phyloP scores from a whole-genome alignment of 2,329 filamentous ascomycete species.

The Fusarium devonianum region DNA sequence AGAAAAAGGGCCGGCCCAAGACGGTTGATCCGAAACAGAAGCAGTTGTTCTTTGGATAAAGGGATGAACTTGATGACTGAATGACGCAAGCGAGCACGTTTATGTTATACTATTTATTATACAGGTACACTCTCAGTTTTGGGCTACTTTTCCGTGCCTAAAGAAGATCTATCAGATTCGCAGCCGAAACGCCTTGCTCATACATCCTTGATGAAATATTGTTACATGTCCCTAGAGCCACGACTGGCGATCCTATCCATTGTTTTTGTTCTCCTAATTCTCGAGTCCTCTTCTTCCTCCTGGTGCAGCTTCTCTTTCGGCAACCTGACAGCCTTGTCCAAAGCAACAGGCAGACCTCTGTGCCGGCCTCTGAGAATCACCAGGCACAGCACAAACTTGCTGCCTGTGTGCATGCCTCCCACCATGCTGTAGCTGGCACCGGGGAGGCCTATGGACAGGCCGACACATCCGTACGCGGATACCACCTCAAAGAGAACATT shows the following conservation, averaged over 20 bases:
- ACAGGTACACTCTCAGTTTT: conserved; percentile 12
- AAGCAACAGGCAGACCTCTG: conserved; percentile 62
- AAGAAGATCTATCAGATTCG: conserved; percentile 13
- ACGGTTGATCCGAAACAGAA: conserved; percentile 56
- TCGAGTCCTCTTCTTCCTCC: conserved; percentile 45
- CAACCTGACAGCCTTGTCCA: conserved; percentile 61
- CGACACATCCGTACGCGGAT: conserved; percentile 67
- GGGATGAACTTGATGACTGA: conserved; percentile 6
- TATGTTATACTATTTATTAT: conserved; percentile 11
- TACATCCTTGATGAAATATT: neutral
- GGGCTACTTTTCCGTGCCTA: conserved; percentile 1
- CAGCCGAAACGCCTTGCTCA: conserved; percentile 25
- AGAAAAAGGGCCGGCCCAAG: conserved; percentile 50
- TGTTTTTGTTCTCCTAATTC: conserved; percentile 40
- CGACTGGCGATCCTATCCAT: conserved; percentile 40
- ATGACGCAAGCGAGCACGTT: conserved; percentile 5
- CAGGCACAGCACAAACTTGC: conserved; percentile 64
- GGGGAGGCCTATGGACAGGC: conserved; percentile 64
- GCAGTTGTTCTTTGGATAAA: conserved; percentile 60
- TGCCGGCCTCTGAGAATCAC: conserved; percentile 66
- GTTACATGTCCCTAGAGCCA: conserved; percentile 27
- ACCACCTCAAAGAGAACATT: conserved; percentile 67
- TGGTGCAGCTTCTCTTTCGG: conserved; percentile 45
- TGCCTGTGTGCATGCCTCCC: conserved; percentile 60
- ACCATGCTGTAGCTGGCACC: conserved; percentile 61